Evolutionary conservation across 2,329 filamentous ascomycete species (phyloP), one percentile per base, ranked within the genome.

Genomic region (Tolypocladium ovalisporum): DNA sequence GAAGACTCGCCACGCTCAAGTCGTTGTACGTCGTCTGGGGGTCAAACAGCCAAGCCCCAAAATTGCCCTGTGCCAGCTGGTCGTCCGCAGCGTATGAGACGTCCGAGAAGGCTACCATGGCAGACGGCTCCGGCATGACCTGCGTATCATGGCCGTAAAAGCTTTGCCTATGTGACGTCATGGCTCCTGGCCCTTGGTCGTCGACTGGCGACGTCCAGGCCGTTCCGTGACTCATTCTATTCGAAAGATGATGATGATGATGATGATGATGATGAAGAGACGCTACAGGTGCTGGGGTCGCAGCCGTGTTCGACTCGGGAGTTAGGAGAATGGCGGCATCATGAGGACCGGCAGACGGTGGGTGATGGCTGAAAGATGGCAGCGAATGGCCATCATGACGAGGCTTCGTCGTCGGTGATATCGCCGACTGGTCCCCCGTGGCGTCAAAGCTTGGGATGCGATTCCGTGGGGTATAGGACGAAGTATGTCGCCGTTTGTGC

Each of bases 401-500:
- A 19, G 52, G 6, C 44, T 54, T 54, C n/a, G 19, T 34, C 32
- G 27, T 35, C 4, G 54, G 24, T 12, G 57, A 54, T 39, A 42
- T 53, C 17, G 57, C 35, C 29, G 56, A 24, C 29, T 54, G 56
- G 42, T 68, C 66, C n/a, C 62, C 62, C 8, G 70, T 63, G 19
- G 74, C 63, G 58, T 69, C 73, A 62, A 79, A 79, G 67, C 76
- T 79, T 34, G 75, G 76, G n/a, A 75, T 67, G 29, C 78, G 76
- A 56, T 80, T 80, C 34, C 78, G 70, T 6, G 79, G 78, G 2
- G 75, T 73, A 58, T 80, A 80, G 0, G 76, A 75, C 19, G 81
- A 76, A 3, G 79, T 84, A 66, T 88, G 85, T 34, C 85, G 80
- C 68, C 85, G 86, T 65, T 81, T 79, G 69, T 88, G 85, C 40